Base-by-base conservation (phyloP, 306 rosid genomes). In the Rosa chinensis region DNA sequence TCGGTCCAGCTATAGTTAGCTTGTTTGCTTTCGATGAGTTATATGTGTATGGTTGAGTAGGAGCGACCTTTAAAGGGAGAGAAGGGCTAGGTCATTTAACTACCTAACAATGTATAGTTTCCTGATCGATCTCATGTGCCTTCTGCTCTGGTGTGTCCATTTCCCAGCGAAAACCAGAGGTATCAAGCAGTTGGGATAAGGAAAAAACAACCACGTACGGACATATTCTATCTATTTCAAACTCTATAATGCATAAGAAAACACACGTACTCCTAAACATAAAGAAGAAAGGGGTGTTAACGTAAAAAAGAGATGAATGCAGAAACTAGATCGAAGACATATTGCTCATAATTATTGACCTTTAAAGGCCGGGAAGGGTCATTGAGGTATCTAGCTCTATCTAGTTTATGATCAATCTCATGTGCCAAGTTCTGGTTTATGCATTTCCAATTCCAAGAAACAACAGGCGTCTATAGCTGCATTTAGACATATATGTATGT, bases 71-170 rank as follows among this genome's bases (percentile, higher is more conserved):
- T 63, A 63, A 14, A 32, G 10, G 20, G 42, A 2, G 44, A 43
- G 43, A 63, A 32, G 44, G 69, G 69, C 42, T 62, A 6, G 67
- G 67, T 62, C 67, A 28, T 12, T 56, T 56, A 4, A 7, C 25
- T 59, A 23, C 4, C 17, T 11, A 23, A 10, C 16, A 10, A 10
- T 55, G 23, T 21, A 9, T 3, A 10, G 18, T 25, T 61, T 61
- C 39, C 70, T 16, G 11, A 64, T 14, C 20, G 68, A 28, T 13
- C 18, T 63, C 70, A 64, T 35, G 70, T 64, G 44, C 44, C 44
- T 64, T 14, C 70, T 35, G 70, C 35, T 64, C 5, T 64, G 70
- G 44, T 64, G 70, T 64, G 70, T 35, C 4, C 70, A 64, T 64
- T 64, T 64, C 70, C 70, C 20, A 64, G 16, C 35, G 4, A 44